Base-by-base conservation (phyloP, 371 early-diverging fungal species). In the Mucor ambiguus region DNA sequence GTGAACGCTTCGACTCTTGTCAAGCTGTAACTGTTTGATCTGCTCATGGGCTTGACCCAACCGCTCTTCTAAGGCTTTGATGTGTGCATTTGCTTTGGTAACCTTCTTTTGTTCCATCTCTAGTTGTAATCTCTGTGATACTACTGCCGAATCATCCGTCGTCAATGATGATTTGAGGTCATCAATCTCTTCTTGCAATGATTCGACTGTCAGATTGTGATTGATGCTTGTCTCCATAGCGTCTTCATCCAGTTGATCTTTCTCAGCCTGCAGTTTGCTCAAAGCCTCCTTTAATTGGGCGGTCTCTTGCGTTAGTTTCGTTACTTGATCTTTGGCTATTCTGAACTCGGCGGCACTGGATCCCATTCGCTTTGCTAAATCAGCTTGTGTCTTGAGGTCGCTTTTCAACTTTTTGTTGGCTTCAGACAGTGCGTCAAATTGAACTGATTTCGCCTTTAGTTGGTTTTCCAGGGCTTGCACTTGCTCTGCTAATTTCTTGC, bases 291-390 rank as follows among this genome's bases (percentile, higher is more conserved):
- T 52, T 14, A 52, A 28, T 16, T 52, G 24, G 3, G 14, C 1
- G 12, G 26, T 52, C 16, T 52, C 52, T 26, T 52, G 26, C 16
- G 24, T 52, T 52, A 52, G 16, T 16, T 52, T 28, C 5, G 52
- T 16, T 28, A 52, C 28, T 52, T 52, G 52, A 12, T 52, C 52
- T 26, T 52, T 52, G 14, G 52, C 28, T 16, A 28, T 52, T 52
- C 52, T 52, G 52, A 52, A 52, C 12, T 52, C 52, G 24, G 52
- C 52, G 26, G 52, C 52, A 14, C 14, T 52, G 52, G 52, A 52
- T 14, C 52, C 52, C 52, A 52, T 52, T 14, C 52, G 2, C 24
- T 52, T 52, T 26, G 52, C 22, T 5, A 52, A 4, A 28, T 52
- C 52, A 3, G 52, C 52, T 52, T 52, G 52, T 28, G 24, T 52